phyloP scores from a whole-genome alignment of 2,329 filamentous ascomycete species.

The Ophiostoma piceae region DNA sequence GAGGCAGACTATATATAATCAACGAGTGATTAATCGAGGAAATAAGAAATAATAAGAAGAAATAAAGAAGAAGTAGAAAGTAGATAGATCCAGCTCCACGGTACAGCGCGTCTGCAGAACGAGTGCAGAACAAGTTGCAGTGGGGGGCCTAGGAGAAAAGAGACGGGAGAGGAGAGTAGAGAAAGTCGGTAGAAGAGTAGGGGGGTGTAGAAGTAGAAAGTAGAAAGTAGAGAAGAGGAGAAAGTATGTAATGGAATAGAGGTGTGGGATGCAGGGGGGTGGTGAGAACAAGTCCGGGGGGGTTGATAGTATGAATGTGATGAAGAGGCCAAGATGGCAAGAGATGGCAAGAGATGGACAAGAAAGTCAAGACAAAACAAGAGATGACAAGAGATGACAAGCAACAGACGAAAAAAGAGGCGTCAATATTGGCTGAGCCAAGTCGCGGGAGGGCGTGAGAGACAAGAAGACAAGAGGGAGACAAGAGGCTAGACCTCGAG shows the following conservation, averaged over 20 bases:
- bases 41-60: constrained; percentile 4
- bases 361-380: not conserved
- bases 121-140: constrained; percentile 6
- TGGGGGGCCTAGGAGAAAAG: constrained; percentile 18
- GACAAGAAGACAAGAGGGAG: not conserved
- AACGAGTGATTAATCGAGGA: constrained; percentile 12
- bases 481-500: constrained; percentile 6
- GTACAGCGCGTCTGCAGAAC: constrained; percentile 20
- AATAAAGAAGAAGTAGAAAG: not conserved
- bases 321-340: not conserved
- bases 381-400: not conserved
- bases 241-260: not conserved
- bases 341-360: not conserved
- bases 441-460: not conserved
- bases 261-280: constrained; percentile 15
- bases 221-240: not conserved
- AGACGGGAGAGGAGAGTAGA: constrained; percentile 11
- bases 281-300: not conserved
- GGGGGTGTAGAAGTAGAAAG: not conserved
- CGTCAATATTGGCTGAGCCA: not conserved
- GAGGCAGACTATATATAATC: constrained; percentile 21
- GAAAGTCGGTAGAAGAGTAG: not conserved
- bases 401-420: not conserved
- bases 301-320: not conserved
- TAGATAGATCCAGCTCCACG: constrained; percentile 25